Conservation (phyloP, 1,284 basidiomycete genomes). For the Rhodotorula sp. region DNA sequence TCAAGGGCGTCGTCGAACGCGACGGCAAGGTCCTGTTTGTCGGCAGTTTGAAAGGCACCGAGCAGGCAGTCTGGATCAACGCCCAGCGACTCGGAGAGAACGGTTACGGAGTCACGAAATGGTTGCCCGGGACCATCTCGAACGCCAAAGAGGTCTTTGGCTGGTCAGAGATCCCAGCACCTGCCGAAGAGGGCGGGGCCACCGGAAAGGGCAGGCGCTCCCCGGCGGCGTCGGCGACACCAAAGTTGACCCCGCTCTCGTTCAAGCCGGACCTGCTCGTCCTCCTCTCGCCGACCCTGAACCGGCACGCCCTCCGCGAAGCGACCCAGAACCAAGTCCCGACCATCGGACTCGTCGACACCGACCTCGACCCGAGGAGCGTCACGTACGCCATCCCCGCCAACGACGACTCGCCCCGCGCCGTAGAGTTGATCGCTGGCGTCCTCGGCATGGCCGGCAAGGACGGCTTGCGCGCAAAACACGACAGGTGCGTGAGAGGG, state of each 20-base stretch:
- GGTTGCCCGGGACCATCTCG: conserved; percentile 91
- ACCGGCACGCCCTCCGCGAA: conserved; percentile 49
- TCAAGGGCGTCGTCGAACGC: conserved; percentile 73
- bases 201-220: neutral
- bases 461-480: conserved; percentile 59
- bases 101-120: conserved; percentile 80
- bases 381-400: conserved; percentile 99
- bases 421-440: conserved; percentile 85
- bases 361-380: conserved; percentile 90
- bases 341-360: conserved; percentile 73
- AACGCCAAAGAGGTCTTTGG: conserved; percentile 65
- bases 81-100: conserved; percentile 69
- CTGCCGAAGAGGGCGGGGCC: neutral
- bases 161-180: conserved; percentile 34
- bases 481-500: conserved; percentile 15
- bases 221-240: neutral
- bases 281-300: conserved; percentile 42
- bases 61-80: conserved; percentile 67
- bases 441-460: conserved; percentile 87
- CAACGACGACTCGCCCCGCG: conserved; percentile 90
- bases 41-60: conserved; percentile 53
- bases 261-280: conserved; percentile 45
- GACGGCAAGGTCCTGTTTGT: conserved; percentile 88
- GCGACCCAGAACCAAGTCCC: conserved; percentile 51
- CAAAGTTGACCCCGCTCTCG: conserved; percentile 23